These are phyloP conservation scores for Dictyostelium firmibasis DNA, from an alignment of 78 protist genomes.

Conservation along the genomic window DNA sequence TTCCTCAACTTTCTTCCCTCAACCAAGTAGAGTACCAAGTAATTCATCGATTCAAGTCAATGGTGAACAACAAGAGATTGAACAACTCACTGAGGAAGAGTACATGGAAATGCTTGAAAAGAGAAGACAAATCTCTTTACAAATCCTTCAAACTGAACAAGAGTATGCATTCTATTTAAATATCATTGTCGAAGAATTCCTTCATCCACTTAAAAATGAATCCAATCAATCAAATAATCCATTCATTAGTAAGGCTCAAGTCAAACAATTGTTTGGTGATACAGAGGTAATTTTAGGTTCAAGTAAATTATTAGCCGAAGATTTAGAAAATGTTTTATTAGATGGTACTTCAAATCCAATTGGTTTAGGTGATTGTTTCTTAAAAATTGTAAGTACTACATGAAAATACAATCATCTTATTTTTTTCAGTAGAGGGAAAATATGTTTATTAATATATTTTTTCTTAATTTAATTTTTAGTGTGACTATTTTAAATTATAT, in stretches of 20 bases:
- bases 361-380: slow-evolving; percentile 52
- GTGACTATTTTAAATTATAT: slow-evolving; percentile 62
- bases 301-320: slow-evolving; percentile 26
- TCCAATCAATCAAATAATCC: slow-evolving; percentile 48
- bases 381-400: slow-evolving; percentile 59
- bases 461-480: neutral
- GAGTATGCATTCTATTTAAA: slow-evolving; percentile 28
- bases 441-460: neutral
- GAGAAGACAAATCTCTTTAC: neutral
- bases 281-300: slow-evolving; percentile 52
- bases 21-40: neutral
- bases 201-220: slow-evolving; percentile 19
- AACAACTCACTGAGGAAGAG: slow-evolving; percentile 5
- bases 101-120: slow-evolving; percentile 15
- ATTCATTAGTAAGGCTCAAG: slow-evolving; percentile 8
- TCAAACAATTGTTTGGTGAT: slow-evolving; percentile 70
- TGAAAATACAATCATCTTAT: too few relatives aligned
- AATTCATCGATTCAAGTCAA: neutral
- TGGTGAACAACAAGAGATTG: neutral
- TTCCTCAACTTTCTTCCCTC: neutral
- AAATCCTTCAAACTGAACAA: slow-evolving; percentile 41
- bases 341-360: neutral
- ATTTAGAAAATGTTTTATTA: slow-evolving; percentile 14
- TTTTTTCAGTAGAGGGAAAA: too few relatives aligned
- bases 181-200: slow-evolving; percentile 45